These are phyloP conservation scores for Adansonia madagascariensis DNA, from an alignment of 441 rosid species.

Conservation along the genomic window DNA sequence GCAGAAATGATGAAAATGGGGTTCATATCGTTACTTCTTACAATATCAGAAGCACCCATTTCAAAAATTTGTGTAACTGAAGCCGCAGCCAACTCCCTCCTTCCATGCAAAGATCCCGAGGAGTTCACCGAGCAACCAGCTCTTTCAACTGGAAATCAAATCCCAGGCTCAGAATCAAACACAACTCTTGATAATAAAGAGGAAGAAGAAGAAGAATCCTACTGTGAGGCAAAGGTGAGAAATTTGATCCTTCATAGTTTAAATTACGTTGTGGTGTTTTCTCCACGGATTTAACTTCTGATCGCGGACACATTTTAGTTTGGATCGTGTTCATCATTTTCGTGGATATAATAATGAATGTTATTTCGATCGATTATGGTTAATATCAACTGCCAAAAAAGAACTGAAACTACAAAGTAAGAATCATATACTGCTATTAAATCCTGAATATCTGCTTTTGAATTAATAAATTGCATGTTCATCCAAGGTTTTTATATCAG, in stretches of 20 bases:
- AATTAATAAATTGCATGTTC: not conserved
- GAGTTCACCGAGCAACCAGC: not conserved
- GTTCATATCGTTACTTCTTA: constrained; percentile 37
- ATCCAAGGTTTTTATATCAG: not conserved
- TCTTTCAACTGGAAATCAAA: constrained; percentile 13
- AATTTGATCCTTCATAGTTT: not conserved
- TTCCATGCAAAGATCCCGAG: constrained; percentile 29
- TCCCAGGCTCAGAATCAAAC: constrained; percentile 4
- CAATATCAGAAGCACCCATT: constrained; percentile 35
- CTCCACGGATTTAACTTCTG: no score
- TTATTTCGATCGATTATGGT: no score
- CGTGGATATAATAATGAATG: no score
- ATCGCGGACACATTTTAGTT: no score
- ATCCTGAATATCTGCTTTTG: not conserved
- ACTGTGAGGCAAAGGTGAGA: constrained; percentile 36
- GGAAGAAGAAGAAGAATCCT: not conserved
- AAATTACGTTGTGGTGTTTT: not conserved
- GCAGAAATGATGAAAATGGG: constrained; percentile 45
- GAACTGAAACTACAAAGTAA: no score
- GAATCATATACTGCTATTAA: no score
- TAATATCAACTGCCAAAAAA: no score
- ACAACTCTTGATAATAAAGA: not conserved
- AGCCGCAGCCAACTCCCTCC: constrained; percentile 31
- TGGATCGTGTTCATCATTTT: no score
- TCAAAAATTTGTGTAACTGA: constrained; percentile 30